phyloP scores from a whole-genome alignment of 2,329 filamentous ascomycete genomes.

The Fusarium sambucinum region DNA sequence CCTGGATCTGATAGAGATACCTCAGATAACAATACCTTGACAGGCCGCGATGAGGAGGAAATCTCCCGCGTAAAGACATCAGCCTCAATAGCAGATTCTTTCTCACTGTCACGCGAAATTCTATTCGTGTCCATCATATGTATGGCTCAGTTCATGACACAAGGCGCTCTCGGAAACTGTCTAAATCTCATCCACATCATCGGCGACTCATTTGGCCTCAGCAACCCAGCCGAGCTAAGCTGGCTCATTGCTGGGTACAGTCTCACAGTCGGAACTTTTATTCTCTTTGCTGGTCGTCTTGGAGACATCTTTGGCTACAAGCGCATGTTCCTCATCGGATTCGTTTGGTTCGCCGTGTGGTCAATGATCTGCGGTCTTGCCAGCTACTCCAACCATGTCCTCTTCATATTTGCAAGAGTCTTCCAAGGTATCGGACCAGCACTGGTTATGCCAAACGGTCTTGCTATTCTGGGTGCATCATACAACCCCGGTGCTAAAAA shows the following conservation, averaged over 20 bases:
- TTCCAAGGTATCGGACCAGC: constrained; percentile 73
- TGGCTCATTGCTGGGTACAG: constrained; percentile 71
- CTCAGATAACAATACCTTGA: constrained; percentile 28
- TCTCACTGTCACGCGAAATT: constrained; percentile 34
- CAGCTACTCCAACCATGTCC: constrained; percentile 54
- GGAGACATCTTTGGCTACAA: constrained; percentile 71
- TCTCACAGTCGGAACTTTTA: constrained; percentile 67
- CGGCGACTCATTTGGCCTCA: constrained; percentile 38
- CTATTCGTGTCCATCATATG: constrained; percentile 41
- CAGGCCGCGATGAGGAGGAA: constrained; percentile 35
- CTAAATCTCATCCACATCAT: constrained; percentile 43
- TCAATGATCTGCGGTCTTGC: constrained; percentile 61
- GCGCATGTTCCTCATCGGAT: constrained; percentile 64
- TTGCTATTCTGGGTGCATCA: constrained; percentile 70
- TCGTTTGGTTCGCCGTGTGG: constrained; percentile 67
- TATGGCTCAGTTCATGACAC: constrained; percentile 46
- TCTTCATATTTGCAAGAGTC: constrained; percentile 65
- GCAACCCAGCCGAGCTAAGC: constrained; percentile 40
- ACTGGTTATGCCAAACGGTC: constrained; percentile 71
- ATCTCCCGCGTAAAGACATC: constrained; percentile 38
- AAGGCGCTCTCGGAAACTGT: constrained; percentile 43
- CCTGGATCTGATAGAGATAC: constrained; percentile 22
- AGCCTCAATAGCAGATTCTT: constrained; percentile 41
- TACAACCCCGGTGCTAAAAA: constrained; percentile 70
- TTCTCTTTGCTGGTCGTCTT: constrained; percentile 67